Percentiles rank a stretch among this genome's conserved stretches.
These are phyloP conservation scores for Penicillium herquei DNA, from an alignment of 495 filamentous ascomycete species.

Conservation along the genomic window DNA sequence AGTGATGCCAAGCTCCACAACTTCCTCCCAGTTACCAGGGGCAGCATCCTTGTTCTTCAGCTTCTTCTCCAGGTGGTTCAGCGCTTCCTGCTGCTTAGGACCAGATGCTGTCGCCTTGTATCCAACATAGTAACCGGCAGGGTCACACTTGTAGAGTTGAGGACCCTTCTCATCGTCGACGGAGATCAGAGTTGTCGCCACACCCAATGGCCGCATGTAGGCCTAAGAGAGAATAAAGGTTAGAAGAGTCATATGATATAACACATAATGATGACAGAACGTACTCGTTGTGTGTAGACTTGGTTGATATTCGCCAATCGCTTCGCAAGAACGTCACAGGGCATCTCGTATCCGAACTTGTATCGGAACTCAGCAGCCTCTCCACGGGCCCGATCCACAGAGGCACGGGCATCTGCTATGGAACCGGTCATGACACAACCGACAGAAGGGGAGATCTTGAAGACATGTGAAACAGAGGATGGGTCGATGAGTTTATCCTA, in stretches of 20 bases:
- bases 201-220: conserved; percentile 96
- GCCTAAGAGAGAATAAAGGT: conserved; percentile 53
- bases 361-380: conserved; percentile 98
- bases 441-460: conserved; percentile 92
- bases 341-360: conserved; percentile 99
- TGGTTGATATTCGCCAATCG: conserved; percentile 97
- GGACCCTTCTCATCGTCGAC: conserved; percentile 89
- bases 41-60: conserved; percentile 98
- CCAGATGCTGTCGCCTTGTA: conserved; percentile 98
- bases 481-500: conserved; percentile 99
- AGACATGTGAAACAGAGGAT: conserved; percentile 94
- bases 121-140: conserved; percentile 94
- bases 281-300: conserved; percentile 95
- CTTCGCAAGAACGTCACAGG: conserved; percentile 94
- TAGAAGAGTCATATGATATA: neutral
- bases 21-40: conserved; percentile 92
- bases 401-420: conserved; percentile 94
- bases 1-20: conserved; percentile 93
- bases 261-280: conserved; percentile 18
- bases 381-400: conserved; percentile 83
- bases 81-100: conserved; percentile 96
- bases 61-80: conserved; percentile 98
- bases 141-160: conserved; percentile 98
- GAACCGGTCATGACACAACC: conserved; percentile 98
- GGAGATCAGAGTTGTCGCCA: conserved; percentile 91